A percentile compares a stretch with the other conserved stretches of the same genome.
phyloP scores from a whole-genome alignment of 202 grass and related monocot species.

The Sporobolus alterniflorus region DNA sequence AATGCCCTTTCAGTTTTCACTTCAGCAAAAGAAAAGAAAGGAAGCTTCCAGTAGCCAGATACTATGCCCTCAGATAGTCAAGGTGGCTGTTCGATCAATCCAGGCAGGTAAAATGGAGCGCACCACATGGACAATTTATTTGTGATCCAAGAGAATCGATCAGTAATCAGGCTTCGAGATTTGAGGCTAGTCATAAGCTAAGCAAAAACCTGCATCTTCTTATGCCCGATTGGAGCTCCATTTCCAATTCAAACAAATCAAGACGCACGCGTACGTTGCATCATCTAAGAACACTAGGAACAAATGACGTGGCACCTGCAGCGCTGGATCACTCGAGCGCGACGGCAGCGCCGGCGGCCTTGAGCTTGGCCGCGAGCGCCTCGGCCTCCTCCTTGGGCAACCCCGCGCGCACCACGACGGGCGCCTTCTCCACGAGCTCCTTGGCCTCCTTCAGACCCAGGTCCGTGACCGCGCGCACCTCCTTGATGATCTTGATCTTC shows the following conservation, averaged over 20 bases:
- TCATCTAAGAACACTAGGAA: slow-evolving; percentile 27
- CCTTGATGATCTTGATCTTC: slow-evolving; percentile 99
- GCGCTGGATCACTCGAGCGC: slow-evolving; percentile 70
- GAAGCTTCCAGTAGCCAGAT: too few species aligned
- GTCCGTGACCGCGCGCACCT: slow-evolving; percentile 92
- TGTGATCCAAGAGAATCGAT: slow-evolving; percentile 28
- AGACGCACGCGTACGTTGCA: background rate
- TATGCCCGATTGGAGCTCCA: slow-evolving; percentile 5
- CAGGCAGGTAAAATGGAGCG: too few species aligned
- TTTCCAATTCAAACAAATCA: slow-evolving; percentile 43
- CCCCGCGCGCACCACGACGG: slow-evolving; percentile 84
- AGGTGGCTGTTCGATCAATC: background rate
- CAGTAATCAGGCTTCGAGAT: slow-evolving; percentile 30
- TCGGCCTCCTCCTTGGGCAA: slow-evolving; percentile 95
- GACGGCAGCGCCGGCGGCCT: slow-evolving; percentile 77
- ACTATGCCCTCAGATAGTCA: background rate
- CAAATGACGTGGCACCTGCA: slow-evolving; percentile 33
- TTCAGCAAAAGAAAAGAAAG: too few species aligned
- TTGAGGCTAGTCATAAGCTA: slow-evolving; percentile 33
- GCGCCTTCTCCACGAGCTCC: slow-evolving; percentile 94
- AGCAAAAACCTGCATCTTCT: slow-evolving; percentile 25
- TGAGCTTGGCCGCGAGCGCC: slow-evolving; percentile 85
- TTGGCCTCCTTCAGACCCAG: slow-evolving; percentile 95
- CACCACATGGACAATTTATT: too few species aligned
- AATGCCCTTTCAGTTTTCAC: too few species aligned